Conservation (phyloP, 306 rosid species). For the Crotalaria pallida region DNA sequence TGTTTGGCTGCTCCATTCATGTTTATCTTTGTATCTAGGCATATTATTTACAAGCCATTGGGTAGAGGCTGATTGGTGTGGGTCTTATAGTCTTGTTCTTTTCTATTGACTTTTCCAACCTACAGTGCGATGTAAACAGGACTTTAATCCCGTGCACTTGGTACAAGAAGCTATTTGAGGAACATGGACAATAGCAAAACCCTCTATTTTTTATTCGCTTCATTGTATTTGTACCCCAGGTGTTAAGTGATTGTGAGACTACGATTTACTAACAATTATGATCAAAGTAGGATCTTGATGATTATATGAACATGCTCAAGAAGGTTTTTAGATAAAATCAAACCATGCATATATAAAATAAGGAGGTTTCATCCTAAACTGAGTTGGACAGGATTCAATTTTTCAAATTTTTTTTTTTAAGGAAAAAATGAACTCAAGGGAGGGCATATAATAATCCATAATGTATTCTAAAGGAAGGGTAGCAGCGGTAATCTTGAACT, state of each 20-base stretch:
- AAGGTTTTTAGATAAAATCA: slow-evolving; percentile 16
- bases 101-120: slow-evolving; percentile 25
- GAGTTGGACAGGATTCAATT: not conserved
- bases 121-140: slow-evolving; percentile 22
- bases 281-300: slow-evolving; percentile 47
- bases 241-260: slow-evolving; percentile 16
- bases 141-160: slow-evolving; percentile 45
- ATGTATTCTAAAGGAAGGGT: not conserved
- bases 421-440: not conserved
- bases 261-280: slow-evolving; percentile 17
- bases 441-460: slow-evolving; percentile 12
- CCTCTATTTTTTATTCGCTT: slow-evolving; percentile 9
- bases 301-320: slow-evolving; percentile 51
- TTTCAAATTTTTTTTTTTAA: not conserved
- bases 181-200: slow-evolving; percentile 27
- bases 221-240: slow-evolving; percentile 13
- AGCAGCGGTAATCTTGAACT: slow-evolving; percentile 28
- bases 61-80: slow-evolving; percentile 20
- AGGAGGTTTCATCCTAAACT: slow-evolving; percentile 1
- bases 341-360: slow-evolving; percentile 35
- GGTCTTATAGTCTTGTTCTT: slow-evolving; percentile 33
- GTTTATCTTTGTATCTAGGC: slow-evolving; percentile 24
- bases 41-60: slow-evolving; percentile 26
- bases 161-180: slow-evolving; percentile 31
- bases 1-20: slow-evolving; percentile 16